Percentiles rank a stretch among this genome's conserved stretches.
Conservation (phyloP, 2,329 filamentous ascomycete genomes). For the Berkeleyomyces basicola region DNA sequence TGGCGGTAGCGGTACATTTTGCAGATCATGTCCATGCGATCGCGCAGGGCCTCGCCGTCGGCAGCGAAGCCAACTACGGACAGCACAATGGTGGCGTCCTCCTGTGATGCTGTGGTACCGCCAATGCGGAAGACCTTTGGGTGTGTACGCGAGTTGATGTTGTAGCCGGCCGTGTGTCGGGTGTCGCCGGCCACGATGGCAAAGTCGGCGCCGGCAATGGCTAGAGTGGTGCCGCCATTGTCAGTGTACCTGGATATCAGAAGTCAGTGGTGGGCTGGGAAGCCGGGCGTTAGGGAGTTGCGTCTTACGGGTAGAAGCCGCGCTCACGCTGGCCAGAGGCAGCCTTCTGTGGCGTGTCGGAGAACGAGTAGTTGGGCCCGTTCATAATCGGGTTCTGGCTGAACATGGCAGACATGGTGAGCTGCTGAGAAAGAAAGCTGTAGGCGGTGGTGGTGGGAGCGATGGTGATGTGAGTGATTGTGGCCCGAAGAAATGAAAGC, state of each 20-base stretch:
- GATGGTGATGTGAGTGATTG: neutral
- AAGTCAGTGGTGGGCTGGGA: neutral
- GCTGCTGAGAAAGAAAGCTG: neutral
- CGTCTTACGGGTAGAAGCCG: slow-evolving; percentile 75
- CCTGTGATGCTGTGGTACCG: slow-evolving; percentile 70
- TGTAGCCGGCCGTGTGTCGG: slow-evolving; percentile 88
- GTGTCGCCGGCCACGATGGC: slow-evolving; percentile 95
- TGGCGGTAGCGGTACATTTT: slow-evolving; percentile 99
- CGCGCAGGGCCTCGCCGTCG: slow-evolving; percentile 83
- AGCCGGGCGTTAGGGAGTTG: neutral
- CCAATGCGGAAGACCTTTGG: slow-evolving; percentile 98
- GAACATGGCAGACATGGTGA: slow-evolving; percentile 46
- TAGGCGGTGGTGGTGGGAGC: neutral
- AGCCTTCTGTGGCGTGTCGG: slow-evolving; percentile 36
- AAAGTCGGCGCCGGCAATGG: slow-evolving; percentile 87
- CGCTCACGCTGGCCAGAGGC: slow-evolving; percentile 45
- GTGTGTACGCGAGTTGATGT: slow-evolving; percentile 91
- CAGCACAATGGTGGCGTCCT: slow-evolving; percentile 72
- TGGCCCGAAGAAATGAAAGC: too few relatives aligned
- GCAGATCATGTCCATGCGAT: slow-evolving; percentile 83
- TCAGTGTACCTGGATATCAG: slow-evolving; percentile 61
- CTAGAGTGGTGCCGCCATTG: slow-evolving; percentile 91
- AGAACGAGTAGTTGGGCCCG: slow-evolving; percentile 53
- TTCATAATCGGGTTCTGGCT: slow-evolving; percentile 54
- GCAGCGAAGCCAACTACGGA: slow-evolving; percentile 93